Base-by-base conservation (phyloP, 768 basidiomycete species). In the Ephemerocybe angulata region DNA sequence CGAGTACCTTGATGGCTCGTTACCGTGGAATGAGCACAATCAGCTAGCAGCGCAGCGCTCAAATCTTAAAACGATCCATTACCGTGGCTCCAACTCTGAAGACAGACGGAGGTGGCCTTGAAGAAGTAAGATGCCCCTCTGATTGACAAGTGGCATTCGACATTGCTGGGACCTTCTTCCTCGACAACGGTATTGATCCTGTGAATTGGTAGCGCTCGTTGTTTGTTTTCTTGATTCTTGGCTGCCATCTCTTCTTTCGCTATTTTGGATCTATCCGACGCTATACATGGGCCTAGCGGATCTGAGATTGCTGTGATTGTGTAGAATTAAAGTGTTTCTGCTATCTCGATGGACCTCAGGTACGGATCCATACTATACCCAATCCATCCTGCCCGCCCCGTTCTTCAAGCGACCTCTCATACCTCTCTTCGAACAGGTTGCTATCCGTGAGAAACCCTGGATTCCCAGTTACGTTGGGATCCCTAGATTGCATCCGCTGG, bases 381-480 rank as follows among this genome's bases (percentile, higher is more conserved):
- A 64, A 66, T 63, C 61, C 60, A 66, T 70, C 65, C 65, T 69
- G 62, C 63, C 70, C 69, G 67, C 69, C 66, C 70, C 73, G 70
- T 69, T 70, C 72, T 72, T 65, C 65, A 64, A 68, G 73, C 72
- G 74, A 71, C 66, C 56, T 62, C 65, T 62, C 59, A 64, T 63
- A 63, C 65, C 64, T 63, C 65, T 60, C 24, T 65, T 59, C 63
- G 62, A 61, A 61, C 53, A 63, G 60, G 62, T 67, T 64, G 62
- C 65, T 60, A 62, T 63, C 54, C 74, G 71, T 74, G 73, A 66
- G 74, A 74, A 72, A 50, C 30, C 8, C 21, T 38, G 57, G 55
- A 61, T 65, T 66, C 63, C 67, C 66, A 65, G 66, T 73, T 76
- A 76, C 73, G 71, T 76, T 72, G 67, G 60, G 63, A 66, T 71